Percentiles rank a stretch among this genome's conserved stretches.
Conservation (phyloP, 1,284 basidiomycete genomes). For the Apiotrichum sp. region DNA sequence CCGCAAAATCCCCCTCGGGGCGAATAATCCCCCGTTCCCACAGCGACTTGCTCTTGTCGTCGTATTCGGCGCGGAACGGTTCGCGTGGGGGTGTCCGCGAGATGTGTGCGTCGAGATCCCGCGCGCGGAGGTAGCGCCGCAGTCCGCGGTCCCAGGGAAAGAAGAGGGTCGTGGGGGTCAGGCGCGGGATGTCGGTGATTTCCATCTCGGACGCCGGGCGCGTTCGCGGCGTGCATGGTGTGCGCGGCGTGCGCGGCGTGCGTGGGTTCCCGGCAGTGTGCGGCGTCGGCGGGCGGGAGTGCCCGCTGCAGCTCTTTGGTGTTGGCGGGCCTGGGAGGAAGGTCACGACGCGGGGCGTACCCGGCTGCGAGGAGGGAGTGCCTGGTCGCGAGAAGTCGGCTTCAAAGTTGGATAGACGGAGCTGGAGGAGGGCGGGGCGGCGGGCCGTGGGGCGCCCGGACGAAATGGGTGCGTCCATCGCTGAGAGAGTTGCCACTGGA, state of each 20-base stretch:
- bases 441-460: background rate
- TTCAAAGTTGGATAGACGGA: conserved; percentile 1
- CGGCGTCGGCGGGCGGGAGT: background rate
- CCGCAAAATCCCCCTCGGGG: conserved; percentile 1
- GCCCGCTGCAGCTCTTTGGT: background rate
- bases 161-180: background rate
- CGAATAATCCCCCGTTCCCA: conserved; percentile 1
- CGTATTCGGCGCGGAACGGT: conserved; percentile 1
- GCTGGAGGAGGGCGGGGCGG: conserved; percentile 1
- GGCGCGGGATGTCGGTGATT: background rate
- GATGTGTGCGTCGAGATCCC: background rate
- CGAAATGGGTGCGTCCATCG: too few relatives aligned
- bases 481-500: too few relatives aligned
- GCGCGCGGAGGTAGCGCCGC: background rate
- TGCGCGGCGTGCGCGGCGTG: background rate
- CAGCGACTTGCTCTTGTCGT: background rate
- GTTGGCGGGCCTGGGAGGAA: background rate
- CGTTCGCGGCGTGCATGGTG: background rate
- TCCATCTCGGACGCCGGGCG: conserved; percentile 1
- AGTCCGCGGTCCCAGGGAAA: conserved; percentile 3
- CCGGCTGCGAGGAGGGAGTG: background rate
- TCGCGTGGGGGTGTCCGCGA: background rate
- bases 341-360: background rate
- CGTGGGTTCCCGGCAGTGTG: background rate
- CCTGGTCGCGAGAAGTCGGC: background rate